These are phyloP conservation scores for Nepenthes gracilis DNA, from an alignment of 148 eudicot genomes.

Conservation along the genomic window DNA sequence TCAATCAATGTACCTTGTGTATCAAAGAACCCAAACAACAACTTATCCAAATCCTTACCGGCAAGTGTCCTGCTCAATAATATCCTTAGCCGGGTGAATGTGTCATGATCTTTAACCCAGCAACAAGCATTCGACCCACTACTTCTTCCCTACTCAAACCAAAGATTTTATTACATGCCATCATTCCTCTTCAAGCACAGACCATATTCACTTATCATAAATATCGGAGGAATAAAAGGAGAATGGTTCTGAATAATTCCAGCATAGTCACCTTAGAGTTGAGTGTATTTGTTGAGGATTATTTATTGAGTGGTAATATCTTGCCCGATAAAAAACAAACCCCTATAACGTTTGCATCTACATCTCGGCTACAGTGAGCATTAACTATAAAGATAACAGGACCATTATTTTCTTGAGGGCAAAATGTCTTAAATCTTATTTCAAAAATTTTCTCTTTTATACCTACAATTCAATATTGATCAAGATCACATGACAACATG, in stretches of 20 bases:
- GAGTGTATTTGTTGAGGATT: conserved; percentile 48
- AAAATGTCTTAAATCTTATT: conserved; percentile 42
- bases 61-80: conserved; percentile 38
- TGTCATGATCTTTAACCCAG: conserved; percentile 60
- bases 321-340: conserved; percentile 71
- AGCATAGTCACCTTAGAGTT: conserved; percentile 57
- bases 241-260: conserved; percentile 52
- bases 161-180: conserved; percentile 56
- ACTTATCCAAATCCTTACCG: conserved; percentile 44
- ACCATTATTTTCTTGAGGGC: conserved; percentile 26
- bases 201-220: conserved; percentile 68
- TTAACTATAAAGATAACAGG: conserved; percentile 43
- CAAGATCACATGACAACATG: too few species aligned
- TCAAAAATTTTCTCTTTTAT: conserved; percentile 53
- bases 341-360: conserved; percentile 40
- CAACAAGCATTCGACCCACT: conserved; percentile 58
- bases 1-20: conserved; percentile 38
- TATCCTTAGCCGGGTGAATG: conserved; percentile 46
- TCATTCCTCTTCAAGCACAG: conserved; percentile 75
- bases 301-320: conserved; percentile 56
- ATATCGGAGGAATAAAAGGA: conserved; percentile 78
- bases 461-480: conserved; percentile 32
- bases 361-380: conserved; percentile 65
- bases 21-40: conserved; percentile 51
- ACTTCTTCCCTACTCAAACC: conserved; percentile 52